phyloP scores from a whole-genome alignment of 2,329 filamentous ascomycete genomes.

The Immersiporthe knoxdaviesiana region DNA sequence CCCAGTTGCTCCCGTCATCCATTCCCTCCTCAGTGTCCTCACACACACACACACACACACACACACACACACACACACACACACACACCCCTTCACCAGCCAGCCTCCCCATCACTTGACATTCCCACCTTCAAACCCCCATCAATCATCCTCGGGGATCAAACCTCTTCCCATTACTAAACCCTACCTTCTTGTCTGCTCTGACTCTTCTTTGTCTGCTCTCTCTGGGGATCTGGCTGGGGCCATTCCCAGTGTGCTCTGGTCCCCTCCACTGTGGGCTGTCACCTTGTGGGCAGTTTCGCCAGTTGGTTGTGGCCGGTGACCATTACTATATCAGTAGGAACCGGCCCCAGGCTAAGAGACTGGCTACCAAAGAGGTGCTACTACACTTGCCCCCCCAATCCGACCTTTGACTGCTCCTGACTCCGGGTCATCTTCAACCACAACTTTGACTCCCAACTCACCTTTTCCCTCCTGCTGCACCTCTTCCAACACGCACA shows the following conservation, averaged over 20 bases:
- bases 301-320: neutral
- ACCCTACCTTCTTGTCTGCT: neutral
- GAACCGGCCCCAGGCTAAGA: neutral
- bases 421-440: neutral
- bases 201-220: neutral
- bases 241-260: neutral
- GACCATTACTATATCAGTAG: neutral
- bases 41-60: too few species aligned
- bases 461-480: neutral
- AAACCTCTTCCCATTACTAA: neutral
- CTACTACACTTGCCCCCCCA: neutral
- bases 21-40: constrained; percentile 1
- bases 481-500: neutral
- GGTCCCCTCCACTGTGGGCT: neutral
- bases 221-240: neutral
- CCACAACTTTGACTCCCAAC: neutral
- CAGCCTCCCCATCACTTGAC: neutral
- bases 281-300: neutral
- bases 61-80: too few species aligned
- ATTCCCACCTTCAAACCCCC: neutral
- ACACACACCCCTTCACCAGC: neutral
- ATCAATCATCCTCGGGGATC: neutral
- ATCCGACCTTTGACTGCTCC: neutral
- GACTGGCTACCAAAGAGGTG: neutral
- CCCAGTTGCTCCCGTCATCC: neutral